A percentile compares a stretch with the other conserved stretches of the same genome.
Conservation (phyloP, 2,329 filamentous ascomycete genomes). For the Aspergillus costaricaensis region DNA sequence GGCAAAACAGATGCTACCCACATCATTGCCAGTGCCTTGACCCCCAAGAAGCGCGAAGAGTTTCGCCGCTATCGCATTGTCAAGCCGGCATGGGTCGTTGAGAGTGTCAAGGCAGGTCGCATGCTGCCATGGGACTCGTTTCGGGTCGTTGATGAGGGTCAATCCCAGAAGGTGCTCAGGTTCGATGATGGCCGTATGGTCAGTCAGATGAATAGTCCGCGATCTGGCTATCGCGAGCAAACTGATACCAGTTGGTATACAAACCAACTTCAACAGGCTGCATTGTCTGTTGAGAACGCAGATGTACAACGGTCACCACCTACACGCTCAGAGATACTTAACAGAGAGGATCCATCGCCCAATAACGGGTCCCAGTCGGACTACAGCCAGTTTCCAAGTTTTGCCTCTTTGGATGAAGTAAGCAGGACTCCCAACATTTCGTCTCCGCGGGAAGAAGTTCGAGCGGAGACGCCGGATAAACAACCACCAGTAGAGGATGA, state of each 20-base stretch:
- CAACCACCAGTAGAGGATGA: neutral
- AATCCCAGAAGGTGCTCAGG: conserved; percentile 74
- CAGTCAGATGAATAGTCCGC: conserved; percentile 64
- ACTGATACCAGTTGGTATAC: conserved; percentile 82
- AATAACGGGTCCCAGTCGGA: conserved; percentile 44
- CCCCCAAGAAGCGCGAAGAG: conserved; percentile 89
- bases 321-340: neutral
- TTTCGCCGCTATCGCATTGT: conserved; percentile 87
- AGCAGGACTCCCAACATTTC: neutral
- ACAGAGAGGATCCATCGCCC: conserved; percentile 25
- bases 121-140: conserved; percentile 85
- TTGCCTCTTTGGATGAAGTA: conserved; percentile 24
- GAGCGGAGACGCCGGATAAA: neutral
- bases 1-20: conserved; percentile 94
- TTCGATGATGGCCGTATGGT: conserved; percentile 65
- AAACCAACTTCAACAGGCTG: conserved; percentile 60
- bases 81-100: conserved; percentile 90
- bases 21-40: conserved; percentile 86
- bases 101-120: conserved; percentile 79
- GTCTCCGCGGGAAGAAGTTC: neutral
- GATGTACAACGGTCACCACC: conserved; percentile 19
- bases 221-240: conserved; percentile 74
- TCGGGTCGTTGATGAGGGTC: conserved; percentile 79
- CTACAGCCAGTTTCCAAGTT: conserved; percentile 44
- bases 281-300: conserved; percentile 33